Percentiles rank a stretch among this genome's conserved stretches.
phyloP scores from a whole-genome alignment of 2,329 filamentous ascomycete species.

The Diaporthe citri region DNA sequence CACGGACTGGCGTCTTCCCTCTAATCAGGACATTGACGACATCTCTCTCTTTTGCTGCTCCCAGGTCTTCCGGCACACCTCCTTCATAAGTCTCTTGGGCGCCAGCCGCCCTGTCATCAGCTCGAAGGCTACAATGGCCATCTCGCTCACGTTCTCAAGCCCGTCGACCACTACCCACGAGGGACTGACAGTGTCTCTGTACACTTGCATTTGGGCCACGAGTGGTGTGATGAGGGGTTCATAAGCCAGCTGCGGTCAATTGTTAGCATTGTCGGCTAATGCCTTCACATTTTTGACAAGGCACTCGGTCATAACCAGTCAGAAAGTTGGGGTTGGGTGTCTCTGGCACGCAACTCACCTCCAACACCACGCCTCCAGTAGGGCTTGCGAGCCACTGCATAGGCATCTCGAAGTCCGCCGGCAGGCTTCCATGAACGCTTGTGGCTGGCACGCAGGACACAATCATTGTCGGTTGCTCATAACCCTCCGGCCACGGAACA shows the following conservation, averaged over 20 bases:
- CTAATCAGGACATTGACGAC: constrained; percentile 40
- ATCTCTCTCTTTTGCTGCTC: constrained; percentile 51
- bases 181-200: constrained; percentile 61
- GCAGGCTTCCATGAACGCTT: constrained; percentile 68
- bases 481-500: constrained; percentile 73
- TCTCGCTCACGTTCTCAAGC: constrained; percentile 78
- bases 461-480: constrained; percentile 76
- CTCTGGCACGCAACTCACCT: constrained; percentile 54
- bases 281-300: not conserved
- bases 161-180: constrained; percentile 81
- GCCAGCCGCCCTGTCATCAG: constrained; percentile 80
- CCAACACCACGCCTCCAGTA: constrained; percentile 80
- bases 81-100: constrained; percentile 76
- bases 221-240: constrained; percentile 78
- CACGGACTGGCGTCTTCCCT: not conserved
- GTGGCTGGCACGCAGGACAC: constrained; percentile 79
- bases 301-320: not conserved
- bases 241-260: constrained; percentile 68
- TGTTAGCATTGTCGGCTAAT: constrained; percentile 26
- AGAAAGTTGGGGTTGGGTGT: not conserved
- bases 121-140: constrained; percentile 83
- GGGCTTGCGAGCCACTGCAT: constrained; percentile 76
- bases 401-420: constrained; percentile 78
- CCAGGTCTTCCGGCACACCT: constrained; percentile 63
- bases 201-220: constrained; percentile 72